Evolutionary conservation across 352 stramenopile species (phyloP), one percentile per base, ranked within the genome.

Genomic region (Heterotrichella gracilis): DNA sequence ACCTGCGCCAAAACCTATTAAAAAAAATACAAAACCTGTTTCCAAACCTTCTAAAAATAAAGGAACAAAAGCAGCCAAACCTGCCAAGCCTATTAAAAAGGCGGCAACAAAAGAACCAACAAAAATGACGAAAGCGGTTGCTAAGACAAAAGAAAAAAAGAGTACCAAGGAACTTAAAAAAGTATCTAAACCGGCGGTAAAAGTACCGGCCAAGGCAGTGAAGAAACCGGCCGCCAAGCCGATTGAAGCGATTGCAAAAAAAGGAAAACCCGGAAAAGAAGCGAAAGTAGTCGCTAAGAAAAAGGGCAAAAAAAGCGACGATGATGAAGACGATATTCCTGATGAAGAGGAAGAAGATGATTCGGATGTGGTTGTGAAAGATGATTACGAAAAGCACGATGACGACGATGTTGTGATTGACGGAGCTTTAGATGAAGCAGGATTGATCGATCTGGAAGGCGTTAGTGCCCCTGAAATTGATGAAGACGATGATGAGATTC

Each of bases 401-500:
- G 32, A 53, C 32, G 32, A 53, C 32, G 32, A 53, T 53, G 32
- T n/a, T 53, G 32, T n/a, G 9, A 53, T 53, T 53, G 32, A 53
- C 9, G 32, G 32, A 9, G 32, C 9, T 9, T 53, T 53, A n/a
- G 32, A 53, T 53, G 32, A 53, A 53, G 32, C 32, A n/a, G 32
- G 32, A 17, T 53, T 53, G n/a, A 53, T 53, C n/a, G 32, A 53
- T 53, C n/a, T 53, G 32, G 32, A 53, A n/a, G 32, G 32, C 32
- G n/a, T n/a, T n/a, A n/a, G 32, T 53, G 9, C 32, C 9, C 32
- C 32, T 53, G 32, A 53, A 53, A 53, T 53, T 53, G 32, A 53
- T 53, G 32, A 53, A n/a, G 32, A 53, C 32, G 32, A 53, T 53
- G 32, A 53, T n/a, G 32, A 53, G 32, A 53, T 53, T 53, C 32